Evolutionary conservation across 164 flowering plant species (phyloP).

Genomic region (Vitis vinifera): ASM3070453v1 NC_081815.1:2741001-2741500

Average conservation of each 20-base stretch:
- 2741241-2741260: not conserved
- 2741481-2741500: constrained; percentile 46
- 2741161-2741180: constrained; percentile 1
- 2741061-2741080: not conserved
- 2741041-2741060: not conserved
- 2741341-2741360: constrained; percentile 47
- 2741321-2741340: constrained; percentile 51
- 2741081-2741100: not conserved
- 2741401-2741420: constrained; percentile 13
- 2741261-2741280: not conserved
- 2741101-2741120: not conserved
- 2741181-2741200: not conserved
- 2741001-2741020: not conserved
- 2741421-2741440: constrained; percentile 13
- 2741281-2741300: not conserved
- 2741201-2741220: not conserved
- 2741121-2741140: not conserved
- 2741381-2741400: constrained; percentile 28
- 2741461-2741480: constrained; percentile 37
- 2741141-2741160: not conserved
- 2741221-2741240: not conserved
- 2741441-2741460: constrained; percentile 21
- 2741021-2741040: not conserved
- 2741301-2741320: constrained; percentile 52
- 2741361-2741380: constrained; percentile 32